Percentiles rank a stretch among this genome's conserved stretches.
phyloP scores from a whole-genome alignment of 2,329 filamentous ascomycete species.

The Neocucurbitaria cava region DNA sequence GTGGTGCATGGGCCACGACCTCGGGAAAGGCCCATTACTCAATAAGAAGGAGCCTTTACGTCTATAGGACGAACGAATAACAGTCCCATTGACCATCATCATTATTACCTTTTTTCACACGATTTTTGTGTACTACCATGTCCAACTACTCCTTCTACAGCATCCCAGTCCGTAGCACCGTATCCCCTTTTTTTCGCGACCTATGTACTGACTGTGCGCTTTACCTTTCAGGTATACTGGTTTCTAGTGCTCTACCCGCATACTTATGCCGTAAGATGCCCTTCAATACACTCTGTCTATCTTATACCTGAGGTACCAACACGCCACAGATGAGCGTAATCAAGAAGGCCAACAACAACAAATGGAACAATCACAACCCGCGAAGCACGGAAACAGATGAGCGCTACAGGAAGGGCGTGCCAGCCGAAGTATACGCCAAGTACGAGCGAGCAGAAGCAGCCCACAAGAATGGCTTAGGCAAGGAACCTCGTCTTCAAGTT shows the following conservation, averaged over 20 bases:
- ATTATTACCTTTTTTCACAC: too few species aligned
- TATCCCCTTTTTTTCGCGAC: background rate
- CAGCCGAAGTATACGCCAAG: constrained; percentile 38
- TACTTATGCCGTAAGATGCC: constrained; percentile 21
- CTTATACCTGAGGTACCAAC: background rate
- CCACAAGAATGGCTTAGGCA: constrained; percentile 47
- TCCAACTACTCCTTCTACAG: constrained; percentile 35
- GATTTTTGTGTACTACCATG: constrained; percentile 13
- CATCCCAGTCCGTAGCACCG: constrained; percentile 10
- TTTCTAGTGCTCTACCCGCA: constrained; percentile 28
- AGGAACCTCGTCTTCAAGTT: background rate
- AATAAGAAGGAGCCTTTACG: background rate
- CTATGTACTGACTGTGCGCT: background rate
- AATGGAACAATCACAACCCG: constrained; percentile 53
- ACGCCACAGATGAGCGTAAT: background rate
- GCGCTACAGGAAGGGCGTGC: constrained; percentile 44
- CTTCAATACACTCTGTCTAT: background rate
- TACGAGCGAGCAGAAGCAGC: constrained; percentile 55
- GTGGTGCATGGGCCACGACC: background rate
- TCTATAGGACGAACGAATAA: too few species aligned
- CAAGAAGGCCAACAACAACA: constrained; percentile 29
- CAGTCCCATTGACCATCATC: too few species aligned
- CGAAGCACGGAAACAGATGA: constrained; percentile 35
- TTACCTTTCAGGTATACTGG: constrained; percentile 25
- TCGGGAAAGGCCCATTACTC: too few species aligned